These are phyloP conservation scores for Lantana camara DNA, from an alignment of 257 asterid genomes.

Conservation along the genomic window DNA sequence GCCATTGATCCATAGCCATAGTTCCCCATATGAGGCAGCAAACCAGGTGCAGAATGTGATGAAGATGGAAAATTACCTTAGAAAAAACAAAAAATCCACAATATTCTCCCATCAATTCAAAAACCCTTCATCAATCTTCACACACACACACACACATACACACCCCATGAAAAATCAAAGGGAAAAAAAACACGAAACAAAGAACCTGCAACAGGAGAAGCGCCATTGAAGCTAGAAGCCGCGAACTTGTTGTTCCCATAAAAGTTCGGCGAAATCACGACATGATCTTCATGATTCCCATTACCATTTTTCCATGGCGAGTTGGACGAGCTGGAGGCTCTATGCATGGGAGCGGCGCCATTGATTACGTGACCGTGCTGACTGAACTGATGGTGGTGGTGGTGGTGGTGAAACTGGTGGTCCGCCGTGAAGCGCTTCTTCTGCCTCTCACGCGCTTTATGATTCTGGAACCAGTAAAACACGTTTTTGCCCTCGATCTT, in stretches of 20 bases:
- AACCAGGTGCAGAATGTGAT: slow-evolving; percentile 44
- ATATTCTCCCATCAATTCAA: background rate
- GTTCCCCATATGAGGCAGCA: slow-evolving; percentile 42
- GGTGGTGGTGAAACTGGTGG: slow-evolving; percentile 26
- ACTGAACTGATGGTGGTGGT: slow-evolving; percentile 5
- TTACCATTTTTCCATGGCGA: too few relatives aligned
- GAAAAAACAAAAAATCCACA: background rate
- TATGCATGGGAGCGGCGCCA: too few relatives aligned
- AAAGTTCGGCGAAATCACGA: too few relatives aligned
- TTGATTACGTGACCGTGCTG: too few relatives aligned
- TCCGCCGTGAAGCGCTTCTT: slow-evolving; percentile 74
- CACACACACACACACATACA: too few relatives aligned
- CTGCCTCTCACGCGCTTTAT: slow-evolving; percentile 97
- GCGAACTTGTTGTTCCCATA: background rate
- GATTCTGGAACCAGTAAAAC: slow-evolving; percentile 97
- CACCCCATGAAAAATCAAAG: background rate
- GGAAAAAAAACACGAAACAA: background rate
- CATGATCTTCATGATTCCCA: too few relatives aligned
- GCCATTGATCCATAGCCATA: slow-evolving; percentile 72
- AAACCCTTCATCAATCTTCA: background rate
- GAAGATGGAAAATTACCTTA: slow-evolving; percentile 57
- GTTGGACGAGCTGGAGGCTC: too few relatives aligned
- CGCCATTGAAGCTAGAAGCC: background rate
- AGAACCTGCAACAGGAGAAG: too few relatives aligned
- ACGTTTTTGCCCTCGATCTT: slow-evolving; percentile 98